These are phyloP conservation scores for Grosmannia huntii DNA, from an alignment of 2,329 filamentous ascomycete genomes.

Conservation along the genomic window DNA sequence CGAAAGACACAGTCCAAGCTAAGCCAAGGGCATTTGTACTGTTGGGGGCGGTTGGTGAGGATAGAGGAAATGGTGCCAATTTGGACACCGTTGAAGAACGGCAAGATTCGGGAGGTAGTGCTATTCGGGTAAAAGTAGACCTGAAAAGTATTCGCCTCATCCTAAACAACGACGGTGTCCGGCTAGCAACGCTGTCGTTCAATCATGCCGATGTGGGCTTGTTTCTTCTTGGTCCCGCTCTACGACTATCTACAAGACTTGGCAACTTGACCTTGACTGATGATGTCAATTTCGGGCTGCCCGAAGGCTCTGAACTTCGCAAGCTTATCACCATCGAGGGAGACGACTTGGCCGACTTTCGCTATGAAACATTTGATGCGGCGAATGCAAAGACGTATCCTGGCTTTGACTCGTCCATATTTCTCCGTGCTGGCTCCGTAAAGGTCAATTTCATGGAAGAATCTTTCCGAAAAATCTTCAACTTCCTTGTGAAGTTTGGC, in stretches of 20 bases:
- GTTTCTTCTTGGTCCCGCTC: slow-evolving; percentile 72
- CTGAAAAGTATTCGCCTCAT: slow-evolving; percentile 89
- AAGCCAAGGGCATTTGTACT: background rate
- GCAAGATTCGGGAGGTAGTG: slow-evolving; percentile 36
- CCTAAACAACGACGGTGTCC: slow-evolving; percentile 93
- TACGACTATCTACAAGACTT: slow-evolving; percentile 76
- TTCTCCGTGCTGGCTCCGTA: slow-evolving; percentile 81
- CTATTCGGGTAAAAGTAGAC: slow-evolving; percentile 87
- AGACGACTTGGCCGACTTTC: slow-evolving; percentile 89
- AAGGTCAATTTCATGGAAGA: slow-evolving; percentile 97
- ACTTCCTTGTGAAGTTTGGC: slow-evolving; percentile 96
- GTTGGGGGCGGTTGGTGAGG: background rate
- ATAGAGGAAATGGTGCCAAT: background rate
- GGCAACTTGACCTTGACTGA: slow-evolving; percentile 84
- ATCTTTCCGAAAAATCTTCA: slow-evolving; percentile 94
- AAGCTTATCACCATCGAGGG: slow-evolving; percentile 91
- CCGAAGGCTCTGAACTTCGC: slow-evolving; percentile 66
- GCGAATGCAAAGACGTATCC: slow-evolving; percentile 61
- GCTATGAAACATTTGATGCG: slow-evolving; percentile 88
- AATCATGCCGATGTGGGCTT: slow-evolving; percentile 87
- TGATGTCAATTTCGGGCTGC: slow-evolving; percentile 83
- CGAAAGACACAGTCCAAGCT: background rate
- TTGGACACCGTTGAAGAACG: background rate
- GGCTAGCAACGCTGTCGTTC: slow-evolving; percentile 82
- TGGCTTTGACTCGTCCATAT: slow-evolving; percentile 88